Evolutionary conservation across 1,284 basidiomycete genomes (phyloP).

Genomic region (Omphalotus olearius): DNA sequence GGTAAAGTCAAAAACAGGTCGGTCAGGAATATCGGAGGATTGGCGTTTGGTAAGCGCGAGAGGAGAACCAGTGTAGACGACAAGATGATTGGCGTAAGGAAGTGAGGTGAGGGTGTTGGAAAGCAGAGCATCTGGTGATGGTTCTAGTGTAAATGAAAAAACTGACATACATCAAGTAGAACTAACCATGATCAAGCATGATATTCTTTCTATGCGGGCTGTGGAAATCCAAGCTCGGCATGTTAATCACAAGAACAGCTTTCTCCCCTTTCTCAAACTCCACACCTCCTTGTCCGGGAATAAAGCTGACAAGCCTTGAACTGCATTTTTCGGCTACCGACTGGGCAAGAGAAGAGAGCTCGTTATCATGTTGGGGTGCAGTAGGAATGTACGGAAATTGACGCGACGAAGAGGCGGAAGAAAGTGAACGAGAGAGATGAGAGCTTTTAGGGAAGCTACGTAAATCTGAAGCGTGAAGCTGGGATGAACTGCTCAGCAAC

Average conservation of each 20-base stretch:
- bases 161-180: not conserved
- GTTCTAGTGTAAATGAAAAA: constrained; percentile 15
- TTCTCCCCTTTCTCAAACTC: constrained; percentile 35
- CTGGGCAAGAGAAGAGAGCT: constrained; percentile 32
- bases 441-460: constrained; percentile 51
- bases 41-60: constrained; percentile 35
- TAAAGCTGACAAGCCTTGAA: constrained; percentile 37
- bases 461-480: constrained; percentile 72
- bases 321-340: constrained; percentile 48
- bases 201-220: constrained; percentile 36
- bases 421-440: constrained; percentile 41
- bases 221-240: constrained; percentile 43
- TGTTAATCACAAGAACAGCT: constrained; percentile 51
- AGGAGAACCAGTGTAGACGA: constrained; percentile 59
- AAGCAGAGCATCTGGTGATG: constrained; percentile 34
- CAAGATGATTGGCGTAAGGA: constrained; percentile 47
- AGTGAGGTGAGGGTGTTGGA: constrained; percentile 44
- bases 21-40: constrained; percentile 22
- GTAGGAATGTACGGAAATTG: constrained; percentile 58
- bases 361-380: constrained; percentile 23
- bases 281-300: constrained; percentile 31
- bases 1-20: constrained; percentile 19
- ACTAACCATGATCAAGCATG: constrained; percentile 51
- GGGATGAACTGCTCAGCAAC: constrained; percentile 2
- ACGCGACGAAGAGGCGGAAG: constrained; percentile 45